Evolutionary conservation across 805 yeast species (phyloP).

Genomic region (Jamesozyma jinghongensis): DNA sequence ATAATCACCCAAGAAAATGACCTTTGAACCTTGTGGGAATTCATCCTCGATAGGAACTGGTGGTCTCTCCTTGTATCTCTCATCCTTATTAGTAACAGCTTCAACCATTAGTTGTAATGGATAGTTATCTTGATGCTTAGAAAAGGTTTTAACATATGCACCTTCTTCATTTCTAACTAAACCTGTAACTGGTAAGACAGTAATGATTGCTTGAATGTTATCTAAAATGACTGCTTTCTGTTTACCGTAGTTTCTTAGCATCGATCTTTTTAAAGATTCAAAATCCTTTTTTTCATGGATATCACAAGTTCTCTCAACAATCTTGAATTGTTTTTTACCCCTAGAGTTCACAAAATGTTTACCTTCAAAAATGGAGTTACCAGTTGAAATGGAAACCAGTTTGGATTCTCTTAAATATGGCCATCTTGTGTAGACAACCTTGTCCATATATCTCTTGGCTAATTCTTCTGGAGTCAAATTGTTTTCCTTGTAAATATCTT

Average conservation of each 20-base stretch:
- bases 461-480: slow-evolving; percentile 54
- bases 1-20: slow-evolving; percentile 72
- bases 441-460: slow-evolving; percentile 51
- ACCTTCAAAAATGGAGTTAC: slow-evolving; percentile 36
- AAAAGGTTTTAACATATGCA: slow-evolving; percentile 66
- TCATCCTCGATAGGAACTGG: slow-evolving; percentile 76
- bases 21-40: slow-evolving; percentile 64
- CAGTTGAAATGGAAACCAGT: slow-evolving; percentile 55
- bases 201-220: slow-evolving; percentile 47
- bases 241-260: slow-evolving; percentile 37
- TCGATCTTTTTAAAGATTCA: slow-evolving; percentile 32
- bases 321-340: slow-evolving; percentile 25
- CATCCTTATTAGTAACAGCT: slow-evolving; percentile 61
- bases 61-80: slow-evolving; percentile 59
- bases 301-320: slow-evolving; percentile 34
- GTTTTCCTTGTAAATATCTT: slow-evolving; percentile 39
- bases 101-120: slow-evolving; percentile 83
- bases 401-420: slow-evolving; percentile 83
- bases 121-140: slow-evolving; percentile 41
- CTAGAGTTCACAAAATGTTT: slow-evolving; percentile 4
- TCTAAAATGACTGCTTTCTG: slow-evolving; percentile 57
- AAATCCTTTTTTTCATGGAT: slow-evolving; percentile 42
- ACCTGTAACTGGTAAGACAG: slow-evolving; percentile 72
- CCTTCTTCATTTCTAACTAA: slow-evolving; percentile 61
- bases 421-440: slow-evolving; percentile 70